phyloP scores from a whole-genome alignment of 768 basidiomycete genomes.

The Hygrophorus pudorinus region DNA sequence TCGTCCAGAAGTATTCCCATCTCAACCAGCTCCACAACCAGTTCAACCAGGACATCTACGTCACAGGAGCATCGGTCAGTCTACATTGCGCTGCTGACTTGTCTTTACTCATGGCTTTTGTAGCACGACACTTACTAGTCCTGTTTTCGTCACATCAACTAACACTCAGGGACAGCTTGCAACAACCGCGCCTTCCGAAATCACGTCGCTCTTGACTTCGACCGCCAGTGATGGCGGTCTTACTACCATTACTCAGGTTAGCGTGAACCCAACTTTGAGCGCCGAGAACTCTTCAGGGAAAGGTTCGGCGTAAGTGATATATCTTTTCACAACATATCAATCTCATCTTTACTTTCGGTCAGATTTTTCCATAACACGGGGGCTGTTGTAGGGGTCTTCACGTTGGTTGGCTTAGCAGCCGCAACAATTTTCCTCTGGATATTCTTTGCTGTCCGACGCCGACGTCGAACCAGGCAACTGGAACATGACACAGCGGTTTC shows the following conservation, averaged over 20 bases:
- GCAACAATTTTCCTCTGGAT: slow-evolving; percentile 61
- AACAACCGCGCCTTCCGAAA: slow-evolving; percentile 40
- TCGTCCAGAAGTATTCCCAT: slow-evolving; percentile 12
- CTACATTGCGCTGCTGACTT: slow-evolving; percentile 7
- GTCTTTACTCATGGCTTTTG: slow-evolving; percentile 10
- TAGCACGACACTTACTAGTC: slow-evolving; percentile 46
- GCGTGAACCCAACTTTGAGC: slow-evolving; percentile 64
- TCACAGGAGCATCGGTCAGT: not conserved
- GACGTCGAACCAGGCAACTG: slow-evolving; percentile 46
- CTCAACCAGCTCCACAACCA: slow-evolving; percentile 11
- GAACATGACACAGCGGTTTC: slow-evolving; percentile 65
- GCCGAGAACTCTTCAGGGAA: slow-evolving; percentile 31
- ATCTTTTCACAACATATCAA: not conserved
- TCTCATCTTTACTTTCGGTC: not conserved
- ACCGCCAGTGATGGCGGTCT: slow-evolving; percentile 43
- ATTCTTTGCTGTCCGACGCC: slow-evolving; percentile 59
- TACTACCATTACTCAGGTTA: slow-evolving; percentile 51
- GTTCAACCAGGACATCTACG: slow-evolving; percentile 13
- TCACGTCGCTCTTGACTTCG: slow-evolving; percentile 49
- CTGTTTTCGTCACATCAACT: slow-evolving; percentile 51
- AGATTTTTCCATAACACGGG: slow-evolving; percentile 87
- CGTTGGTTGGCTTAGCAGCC: slow-evolving; percentile 76
- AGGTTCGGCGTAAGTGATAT: slow-evolving; percentile 40
- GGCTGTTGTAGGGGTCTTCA: slow-evolving; percentile 87
- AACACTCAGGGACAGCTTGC: slow-evolving; percentile 39